Evolutionary conservation across 129 eudicot genomes (phyloP), one percentile per base, ranked within the genome.

Genomic region (Helichrysum umbraculigerum): DNA sequence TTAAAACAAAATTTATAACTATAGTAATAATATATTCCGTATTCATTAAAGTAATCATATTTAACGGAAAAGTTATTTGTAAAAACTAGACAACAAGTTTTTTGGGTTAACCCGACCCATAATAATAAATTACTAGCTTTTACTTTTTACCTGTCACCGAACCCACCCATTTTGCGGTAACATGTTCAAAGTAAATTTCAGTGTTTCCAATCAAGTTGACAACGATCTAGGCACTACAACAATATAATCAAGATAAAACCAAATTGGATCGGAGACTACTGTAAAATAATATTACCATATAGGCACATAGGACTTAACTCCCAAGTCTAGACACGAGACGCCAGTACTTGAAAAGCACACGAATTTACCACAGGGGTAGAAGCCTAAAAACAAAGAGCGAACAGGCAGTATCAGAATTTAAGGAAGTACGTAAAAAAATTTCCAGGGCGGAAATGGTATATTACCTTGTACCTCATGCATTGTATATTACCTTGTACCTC

Each of bases 401-500:
- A 52, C 25, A 50, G 22, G 50, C 17, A 28, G 4, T 35, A 73
- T 30, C 22, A 65, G 30, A 15, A 74, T 14, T 37, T 73, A 15
- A 1, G 14, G 22, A 33, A 57, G 32, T 21, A 50, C 20, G 47
- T 28, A 62, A 41, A 61, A 62, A 30, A 51, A 10, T 22, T 32
- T 8, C 44, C 32, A 57, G 5, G 42, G 51, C 52, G 4, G 52
- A 75, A 74, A 74, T 63, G 8, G 33, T 21, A 37, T 47, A 10
- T 3, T n/a, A 64, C 61, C 72, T 61, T 61, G 28, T 42, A n/a
- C 29, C 76, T 72, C 50, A 15, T 34, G 56, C 66, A 20, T 25
- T 44, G 25, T 29, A 75, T 47, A 10, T 3, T n/a, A 64, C 61
- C 72, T 61, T 61, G 28, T 42, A n/a, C 29, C 76, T 72, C 50